A percentile compares a stretch with the other conserved stretches of the same genome.
phyloP scores from a whole-genome alignment of 1,284 basidiomycete species.

The Puccinia sorghi region DNA sequence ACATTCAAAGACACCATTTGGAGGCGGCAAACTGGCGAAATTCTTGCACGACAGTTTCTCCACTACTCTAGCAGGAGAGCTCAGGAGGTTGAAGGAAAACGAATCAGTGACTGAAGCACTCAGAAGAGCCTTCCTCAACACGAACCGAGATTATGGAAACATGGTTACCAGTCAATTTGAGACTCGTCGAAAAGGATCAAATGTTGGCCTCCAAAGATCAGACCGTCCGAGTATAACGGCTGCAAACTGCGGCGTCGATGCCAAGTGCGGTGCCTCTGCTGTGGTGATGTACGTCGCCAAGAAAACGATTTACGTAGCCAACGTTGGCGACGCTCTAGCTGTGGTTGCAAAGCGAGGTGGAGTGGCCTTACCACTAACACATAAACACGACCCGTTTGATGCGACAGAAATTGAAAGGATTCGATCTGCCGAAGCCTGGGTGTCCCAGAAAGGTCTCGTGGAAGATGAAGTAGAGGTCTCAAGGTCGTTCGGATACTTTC shows the following conservation, averaged over 20 bases:
- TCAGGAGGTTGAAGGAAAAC: conserved; percentile 63
- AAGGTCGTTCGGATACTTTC: conserved; percentile 90
- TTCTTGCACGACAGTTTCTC: conserved; percentile 80
- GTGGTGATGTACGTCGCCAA: conserved; percentile 82
- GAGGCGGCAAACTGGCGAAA: conserved; percentile 63
- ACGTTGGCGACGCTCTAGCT: conserved; percentile 83
- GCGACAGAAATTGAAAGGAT: conserved; percentile 81
- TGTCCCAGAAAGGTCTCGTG: conserved; percentile 87
- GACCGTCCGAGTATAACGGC: conserved; percentile 54
- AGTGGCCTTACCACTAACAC: conserved; percentile 73
- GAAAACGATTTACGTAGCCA: conserved; percentile 83
- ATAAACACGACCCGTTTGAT: conserved; percentile 87
- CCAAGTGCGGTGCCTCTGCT: conserved; percentile 76
- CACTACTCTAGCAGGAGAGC: conserved; percentile 65
- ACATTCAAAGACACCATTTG: conserved; percentile 65
- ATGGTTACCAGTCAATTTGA: conserved; percentile 66
- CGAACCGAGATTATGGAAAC: conserved; percentile 68
- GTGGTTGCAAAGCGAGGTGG: conserved; percentile 80
- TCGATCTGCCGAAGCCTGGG: conserved; percentile 89
- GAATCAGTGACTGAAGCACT: conserved; percentile 74
- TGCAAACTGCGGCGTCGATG: conserved; percentile 50
- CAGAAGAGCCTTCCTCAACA: conserved; percentile 76
- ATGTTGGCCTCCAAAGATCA: conserved; percentile 64
- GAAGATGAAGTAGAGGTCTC: conserved; percentile 91
- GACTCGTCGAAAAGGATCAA: conserved; percentile 69